A percentile compares a stretch with the other conserved stretches of the same genome.
Evolutionary conservation across 495 filamentous ascomycete genomes (phyloP).

Genomic region (Terfezia claveryi): DNA sequence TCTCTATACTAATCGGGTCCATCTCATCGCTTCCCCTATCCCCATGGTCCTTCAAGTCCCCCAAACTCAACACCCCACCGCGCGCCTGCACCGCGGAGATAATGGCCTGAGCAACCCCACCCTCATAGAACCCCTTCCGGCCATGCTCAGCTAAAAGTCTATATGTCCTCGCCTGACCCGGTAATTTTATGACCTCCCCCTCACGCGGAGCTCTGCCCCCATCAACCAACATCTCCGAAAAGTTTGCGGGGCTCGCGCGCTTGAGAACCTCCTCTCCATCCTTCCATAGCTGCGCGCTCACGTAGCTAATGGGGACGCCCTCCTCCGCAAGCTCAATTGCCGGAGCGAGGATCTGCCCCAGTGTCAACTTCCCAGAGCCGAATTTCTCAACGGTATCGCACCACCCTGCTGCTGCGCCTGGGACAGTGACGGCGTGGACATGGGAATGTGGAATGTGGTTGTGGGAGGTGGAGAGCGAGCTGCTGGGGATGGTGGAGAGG

Average conservation of each 20-base stretch:
- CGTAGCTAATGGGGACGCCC: constrained; percentile 71
- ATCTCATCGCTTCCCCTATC: constrained; percentile 54
- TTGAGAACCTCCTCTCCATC: constrained; percentile 36
- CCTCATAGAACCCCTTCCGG: constrained; percentile 79
- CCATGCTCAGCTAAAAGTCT: constrained; percentile 55
- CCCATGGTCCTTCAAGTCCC: constrained; percentile 57
- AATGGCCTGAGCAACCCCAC: constrained; percentile 54
- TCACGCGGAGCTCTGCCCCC: constrained; percentile 41
- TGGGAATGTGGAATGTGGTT: constrained; percentile 45
- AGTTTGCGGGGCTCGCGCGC: constrained; percentile 51
- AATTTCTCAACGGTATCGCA: constrained; percentile 77
- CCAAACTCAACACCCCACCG: constrained; percentile 56
- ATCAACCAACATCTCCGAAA: constrained; percentile 48
- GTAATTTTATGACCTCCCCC: constrained; percentile 83
- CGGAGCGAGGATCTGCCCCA: constrained; percentile 60
- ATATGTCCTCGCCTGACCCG: constrained; percentile 61
- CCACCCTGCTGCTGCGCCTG: constrained; percentile 88
- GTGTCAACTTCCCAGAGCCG: constrained; percentile 60
- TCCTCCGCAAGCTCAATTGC: constrained; percentile 74
- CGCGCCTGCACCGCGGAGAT: constrained; percentile 53
- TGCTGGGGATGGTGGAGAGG: constrained; percentile 39
- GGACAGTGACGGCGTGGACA: constrained; percentile 63
- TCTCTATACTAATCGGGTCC: constrained; percentile 36
- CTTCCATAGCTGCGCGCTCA: constrained; percentile 50
- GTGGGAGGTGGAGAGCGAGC: constrained; percentile 4